These are phyloP conservation scores for Sphaerulina vaccinii DNA, from an alignment of 2,329 filamentous ascomycete species.

Conservation along the genomic window DNA sequence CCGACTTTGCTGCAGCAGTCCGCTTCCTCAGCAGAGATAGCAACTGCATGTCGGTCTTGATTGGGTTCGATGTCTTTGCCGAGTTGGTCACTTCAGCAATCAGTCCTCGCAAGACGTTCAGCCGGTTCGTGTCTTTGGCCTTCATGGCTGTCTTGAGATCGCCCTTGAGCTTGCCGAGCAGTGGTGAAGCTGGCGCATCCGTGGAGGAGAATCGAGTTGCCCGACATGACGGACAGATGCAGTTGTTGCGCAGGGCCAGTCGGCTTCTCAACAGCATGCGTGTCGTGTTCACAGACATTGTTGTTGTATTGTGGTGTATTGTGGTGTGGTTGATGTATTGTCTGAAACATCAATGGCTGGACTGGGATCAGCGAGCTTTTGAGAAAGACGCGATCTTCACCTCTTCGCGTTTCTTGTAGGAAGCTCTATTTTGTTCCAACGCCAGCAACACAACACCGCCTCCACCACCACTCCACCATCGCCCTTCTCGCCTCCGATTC, in stretches of 20 bases:
- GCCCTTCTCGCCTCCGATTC: background rate
- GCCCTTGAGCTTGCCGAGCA: slow-evolving; percentile 46
- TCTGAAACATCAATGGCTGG: background rate
- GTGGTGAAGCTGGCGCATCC: slow-evolving; percentile 35
- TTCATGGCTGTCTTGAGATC: slow-evolving; percentile 51
- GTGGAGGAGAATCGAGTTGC: slow-evolving; percentile 24
- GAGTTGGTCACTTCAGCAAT: slow-evolving; percentile 71
- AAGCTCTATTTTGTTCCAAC: background rate
- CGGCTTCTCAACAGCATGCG: slow-evolving; percentile 22
- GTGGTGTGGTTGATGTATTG: slow-evolving; percentile 2
- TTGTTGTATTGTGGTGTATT: slow-evolving; percentile 3
- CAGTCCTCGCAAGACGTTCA: slow-evolving; percentile 67
- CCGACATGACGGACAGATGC: slow-evolving; percentile 31
- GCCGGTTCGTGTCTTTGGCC: slow-evolving; percentile 55
- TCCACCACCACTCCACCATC: background rate
- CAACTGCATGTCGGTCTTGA: slow-evolving; percentile 68
- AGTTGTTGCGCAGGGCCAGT: slow-evolving; percentile 15
- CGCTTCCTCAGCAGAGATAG: slow-evolving; percentile 66
- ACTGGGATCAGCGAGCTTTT: background rate
- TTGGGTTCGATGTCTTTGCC: slow-evolving; percentile 69
- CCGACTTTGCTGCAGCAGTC: slow-evolving; percentile 57
- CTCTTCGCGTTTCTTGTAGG: background rate
- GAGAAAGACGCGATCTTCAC: background rate
- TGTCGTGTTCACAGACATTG: slow-evolving; percentile 22
- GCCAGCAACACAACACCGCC: background rate